Base-by-base conservation (phyloP, 2,329 filamentous ascomycete genomes). In the Aspergillus awamori region DNA sequence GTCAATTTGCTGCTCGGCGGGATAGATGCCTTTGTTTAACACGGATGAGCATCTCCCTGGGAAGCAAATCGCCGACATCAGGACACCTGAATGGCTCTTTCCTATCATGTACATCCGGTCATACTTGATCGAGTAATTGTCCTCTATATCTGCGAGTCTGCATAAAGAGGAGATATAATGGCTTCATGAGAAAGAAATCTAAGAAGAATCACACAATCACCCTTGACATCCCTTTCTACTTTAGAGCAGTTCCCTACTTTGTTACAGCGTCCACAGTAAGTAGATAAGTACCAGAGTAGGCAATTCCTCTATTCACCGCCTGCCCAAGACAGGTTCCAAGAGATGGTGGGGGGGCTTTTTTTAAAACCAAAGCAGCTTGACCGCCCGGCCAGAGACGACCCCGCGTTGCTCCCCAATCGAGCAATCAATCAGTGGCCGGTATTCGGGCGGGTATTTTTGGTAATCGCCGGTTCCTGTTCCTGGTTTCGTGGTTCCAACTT, bases 351-450 rank as follows among this genome's bases (percentile, higher is more conserved):
- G 33, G 41, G 36, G 65, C 69, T 64, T 36, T 36, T 36, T 13
- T 36, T 5, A 11, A 36, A 36, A 36, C 33, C 33, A 36, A 36
- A 5, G 65, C 62, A 59, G 17, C 48, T 55, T 20, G 20, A 68
- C 69, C 70, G 70, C 68, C 67, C 39, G 72, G 72, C 73, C 74
- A 61, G 72, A 74, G 13, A 68, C n/a, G 45, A 59, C 72, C 72
- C 72, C 72, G 67, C 70, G 67, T 68, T 58, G 70, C 55, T 54
- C 63, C 66, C 11, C 33, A 2, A 36, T 13, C 11, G 11, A 30
- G 28, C 33, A 36, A 36, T 36, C 33, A 36, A 36, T 36, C 33
- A 36, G 33, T 36, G 33, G 33, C 33, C 33, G 33, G 33, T 36
- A 36, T 36, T 36, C 33, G 33, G 33, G 33, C 13, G 33, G 33